Evolutionary conservation across 306 rosid species (phyloP).

Genomic region (Hippophae gyantsensis): DNA sequence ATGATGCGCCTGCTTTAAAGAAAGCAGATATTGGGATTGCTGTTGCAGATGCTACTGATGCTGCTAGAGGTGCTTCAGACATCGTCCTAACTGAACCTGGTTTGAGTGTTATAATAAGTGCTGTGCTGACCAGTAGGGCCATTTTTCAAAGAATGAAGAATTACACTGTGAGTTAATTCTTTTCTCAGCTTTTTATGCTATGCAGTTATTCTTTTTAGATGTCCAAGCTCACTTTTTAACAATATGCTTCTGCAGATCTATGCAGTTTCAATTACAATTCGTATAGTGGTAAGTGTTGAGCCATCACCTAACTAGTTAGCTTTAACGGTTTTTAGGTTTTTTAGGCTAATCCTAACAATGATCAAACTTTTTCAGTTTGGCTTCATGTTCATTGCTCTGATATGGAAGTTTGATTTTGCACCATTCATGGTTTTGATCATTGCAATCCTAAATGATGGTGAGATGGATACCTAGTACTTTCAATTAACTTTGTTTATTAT

Average conservation of each 20-base stretch:
- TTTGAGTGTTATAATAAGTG: conserved; percentile 91
- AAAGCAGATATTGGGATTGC: conserved; percentile 98
- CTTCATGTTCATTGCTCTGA: conserved; percentile 87
- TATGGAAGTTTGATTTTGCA: conserved; percentile 92
- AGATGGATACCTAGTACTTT: conserved; percentile 16
- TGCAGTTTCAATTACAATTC: conserved; percentile 96
- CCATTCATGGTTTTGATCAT: conserved; percentile 97
- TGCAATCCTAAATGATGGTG: conserved; percentile 91
- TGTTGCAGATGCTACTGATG: conserved; percentile 99
- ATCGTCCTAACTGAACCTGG: conserved; percentile 99
- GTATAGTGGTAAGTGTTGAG: conserved; percentile 80
- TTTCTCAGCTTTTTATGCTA: conserved; percentile 5
- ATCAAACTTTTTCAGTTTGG: conserved; percentile 62
- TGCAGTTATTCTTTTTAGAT: neutral
- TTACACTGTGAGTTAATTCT: conserved; percentile 61
- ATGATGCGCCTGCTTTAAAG: conserved; percentile 95
- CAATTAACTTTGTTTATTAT: neutral
- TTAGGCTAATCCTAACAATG: conserved; percentile 11
- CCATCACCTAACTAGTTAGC: neutral
- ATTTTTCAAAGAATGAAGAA: conserved; percentile 99
- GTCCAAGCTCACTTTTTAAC: conserved; percentile 2
- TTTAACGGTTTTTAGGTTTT: conserved; percentile 1
- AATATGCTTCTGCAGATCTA: conserved; percentile 57
- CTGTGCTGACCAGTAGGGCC: conserved; percentile 96
- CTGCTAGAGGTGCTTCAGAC: conserved; percentile 95